These are phyloP conservation scores for Tetrahymena malaccensis DNA, from an alignment of 73 alveolate species.

Conservation along the genomic window DNA sequence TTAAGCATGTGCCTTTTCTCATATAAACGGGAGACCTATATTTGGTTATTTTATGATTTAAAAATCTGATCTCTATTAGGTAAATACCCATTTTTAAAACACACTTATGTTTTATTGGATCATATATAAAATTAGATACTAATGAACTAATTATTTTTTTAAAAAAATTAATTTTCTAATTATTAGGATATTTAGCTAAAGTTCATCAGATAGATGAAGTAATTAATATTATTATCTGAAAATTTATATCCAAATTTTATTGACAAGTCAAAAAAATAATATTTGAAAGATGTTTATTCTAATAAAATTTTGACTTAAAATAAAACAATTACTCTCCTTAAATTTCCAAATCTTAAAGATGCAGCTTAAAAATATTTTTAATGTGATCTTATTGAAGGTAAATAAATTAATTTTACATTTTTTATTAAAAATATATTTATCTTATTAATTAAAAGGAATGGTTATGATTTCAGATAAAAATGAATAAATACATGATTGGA, in stretches of 20 bases:
- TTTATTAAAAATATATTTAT: too few species aligned
- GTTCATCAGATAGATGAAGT: too few species aligned
- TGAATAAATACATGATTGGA: not conserved
- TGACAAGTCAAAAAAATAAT: not conserved
- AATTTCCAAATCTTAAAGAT: not conserved
- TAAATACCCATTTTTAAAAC: not conserved
- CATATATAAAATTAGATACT: not conserved
- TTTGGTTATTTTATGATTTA: not conserved
- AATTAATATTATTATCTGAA: not conserved
- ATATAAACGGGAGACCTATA: not conserved
- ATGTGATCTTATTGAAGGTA: not conserved
- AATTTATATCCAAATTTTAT: not conserved
- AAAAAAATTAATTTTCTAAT: too few species aligned
- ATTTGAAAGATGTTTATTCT: not conserved
- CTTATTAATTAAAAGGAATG: not conserved
- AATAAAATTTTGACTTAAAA: not conserved
- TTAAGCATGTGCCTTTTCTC: not conserved
- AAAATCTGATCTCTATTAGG: not conserved
- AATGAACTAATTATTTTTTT: too few species aligned
- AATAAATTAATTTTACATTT: not conserved
- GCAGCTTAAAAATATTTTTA: not conserved
- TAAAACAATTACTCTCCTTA: not conserved
- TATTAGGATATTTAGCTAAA: not conserved
- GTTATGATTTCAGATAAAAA: not conserved
- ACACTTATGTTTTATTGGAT: too few species aligned